phyloP scores from a whole-genome alignment of 75 land plant genomes.

The Chamaecyparis obtusa region DNA sequence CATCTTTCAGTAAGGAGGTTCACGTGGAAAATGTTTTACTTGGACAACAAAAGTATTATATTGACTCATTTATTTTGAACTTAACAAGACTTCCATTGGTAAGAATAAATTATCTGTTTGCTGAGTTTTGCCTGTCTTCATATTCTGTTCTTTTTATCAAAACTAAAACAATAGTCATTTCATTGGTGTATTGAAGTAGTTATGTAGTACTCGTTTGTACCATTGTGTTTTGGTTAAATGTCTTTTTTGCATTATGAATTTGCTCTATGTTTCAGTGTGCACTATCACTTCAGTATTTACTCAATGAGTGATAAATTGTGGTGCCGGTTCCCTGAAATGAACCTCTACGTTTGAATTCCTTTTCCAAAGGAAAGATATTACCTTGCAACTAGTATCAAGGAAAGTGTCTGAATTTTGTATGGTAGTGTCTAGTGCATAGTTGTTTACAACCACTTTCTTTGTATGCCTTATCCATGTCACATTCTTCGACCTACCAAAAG shows the following conservation, averaged over 20 bases:
- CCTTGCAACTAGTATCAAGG: not conserved
- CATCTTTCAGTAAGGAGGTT: conserved; percentile 34
- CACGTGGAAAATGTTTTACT: conserved; percentile 63
- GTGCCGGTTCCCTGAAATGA: not conserved
- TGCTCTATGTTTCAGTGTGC: not conserved
- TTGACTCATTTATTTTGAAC: conserved; percentile 68
- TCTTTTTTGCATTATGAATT: not conserved
- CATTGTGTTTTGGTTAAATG: not conserved
- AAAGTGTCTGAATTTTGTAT: not conserved
- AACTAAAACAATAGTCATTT: not conserved
- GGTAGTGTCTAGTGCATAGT: not conserved
- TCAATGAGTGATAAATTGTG: not conserved
- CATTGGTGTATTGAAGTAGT: not conserved
- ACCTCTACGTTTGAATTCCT: not conserved
- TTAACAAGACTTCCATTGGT: conserved; percentile 76
- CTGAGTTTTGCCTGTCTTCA: not conserved
- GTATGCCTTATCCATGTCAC: not conserved
- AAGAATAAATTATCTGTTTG: conserved; percentile 13
- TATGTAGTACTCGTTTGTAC: not conserved
- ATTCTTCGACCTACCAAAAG: too few relatives aligned
- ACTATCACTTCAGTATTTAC: not conserved
- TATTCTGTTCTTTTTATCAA: not conserved
- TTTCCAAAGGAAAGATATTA: not conserved
- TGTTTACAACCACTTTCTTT: not conserved
- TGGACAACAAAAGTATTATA: conserved; percentile 44